These are phyloP conservation scores for Neurospora africana DNA, from an alignment of 495 filamentous ascomycete species.

Conservation along the genomic window DNA sequence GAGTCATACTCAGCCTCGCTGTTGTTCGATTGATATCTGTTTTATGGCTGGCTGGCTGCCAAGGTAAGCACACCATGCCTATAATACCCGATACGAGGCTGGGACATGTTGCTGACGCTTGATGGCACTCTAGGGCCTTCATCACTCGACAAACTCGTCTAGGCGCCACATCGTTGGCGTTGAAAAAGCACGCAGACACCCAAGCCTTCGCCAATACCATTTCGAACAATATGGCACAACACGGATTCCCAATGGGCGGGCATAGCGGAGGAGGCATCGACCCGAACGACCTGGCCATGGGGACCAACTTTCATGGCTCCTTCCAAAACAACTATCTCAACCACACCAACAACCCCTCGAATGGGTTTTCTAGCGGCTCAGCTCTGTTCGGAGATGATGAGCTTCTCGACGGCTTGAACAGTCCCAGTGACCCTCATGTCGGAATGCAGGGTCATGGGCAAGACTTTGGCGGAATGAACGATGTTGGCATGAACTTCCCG, in stretches of 20 bases:
- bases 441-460: constrained; percentile 40
- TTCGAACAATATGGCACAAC: constrained; percentile 39
- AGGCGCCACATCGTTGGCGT: not conserved
- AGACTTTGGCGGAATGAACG: constrained; percentile 36
- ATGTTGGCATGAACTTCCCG: constrained; percentile 36
- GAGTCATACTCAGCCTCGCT: not conserved
- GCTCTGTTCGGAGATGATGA: constrained; percentile 55
- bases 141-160: not conserved
- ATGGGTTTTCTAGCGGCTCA: constrained; percentile 32
- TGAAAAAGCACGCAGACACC: not conserved
- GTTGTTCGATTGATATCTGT: not conserved
- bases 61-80: not conserved
- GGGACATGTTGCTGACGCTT: not conserved
- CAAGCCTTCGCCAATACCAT: not conserved
- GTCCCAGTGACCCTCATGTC: constrained; percentile 34
- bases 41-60: constrained; percentile 8
- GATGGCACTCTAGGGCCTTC: not conserved
- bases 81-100: not conserved
- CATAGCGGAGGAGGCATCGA: constrained; percentile 60
- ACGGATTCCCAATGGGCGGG: constrained; percentile 55
- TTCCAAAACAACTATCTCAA: constrained; percentile 34
- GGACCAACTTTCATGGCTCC: constrained; percentile 25
- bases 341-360: constrained; percentile 22
- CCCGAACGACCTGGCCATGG: constrained; percentile 75
- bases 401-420: constrained; percentile 46